Base-by-base conservation (phyloP, 441 rosid genomes). In the Euphorbia celastroides region DNA sequence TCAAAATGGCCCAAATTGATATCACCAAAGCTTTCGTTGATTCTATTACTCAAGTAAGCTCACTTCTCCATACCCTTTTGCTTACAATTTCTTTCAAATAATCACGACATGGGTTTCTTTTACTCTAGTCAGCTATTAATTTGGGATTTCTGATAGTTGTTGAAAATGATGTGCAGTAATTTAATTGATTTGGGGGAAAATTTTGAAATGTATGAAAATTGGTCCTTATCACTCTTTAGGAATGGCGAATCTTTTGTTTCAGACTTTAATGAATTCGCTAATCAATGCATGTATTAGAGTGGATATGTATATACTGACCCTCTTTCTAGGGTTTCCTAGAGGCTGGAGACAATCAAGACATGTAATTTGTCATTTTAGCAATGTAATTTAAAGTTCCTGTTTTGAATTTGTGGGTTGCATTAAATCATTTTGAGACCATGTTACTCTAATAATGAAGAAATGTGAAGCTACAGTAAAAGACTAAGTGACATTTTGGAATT, bases 1-100 rank as follows among this genome's bases (percentile, higher is more conserved):
- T 52, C 9, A 70, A 51, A 67, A 91, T 88, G 97, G 90, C 91
- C 67, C 34, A 81, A 75, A 77, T 80, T 68, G 96, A 93, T 77
- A 83, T 93, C 63, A 80, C 86, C 62, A 90, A 84, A 70, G 82
- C 84, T 57, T 88, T 88, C 84, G 85, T 87, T 65, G 89, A 87
- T 77, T 90, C 98, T 70, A 82, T 93, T 78, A 61, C 70, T 68
- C 91, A 85, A 72, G 98, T 90, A 71, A 89, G 79, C 69, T 42
- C 12, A 9, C 19, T 11, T 20, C 26, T 20, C 0, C 22, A 10
- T 51, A 2, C 50, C 44, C 34, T 28, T 10, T 23, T 57, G 38
- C 12, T 13, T 59, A 3, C 32, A 26, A 28, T 52, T n/a, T n/a
- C n/a, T 69, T 19, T 27, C 62, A 9, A 7, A 38, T 12, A 62